These are phyloP conservation scores for Yamadazyma sp. DNA, from an alignment of 1,139 yeast species.

Conservation along the genomic window DNA sequence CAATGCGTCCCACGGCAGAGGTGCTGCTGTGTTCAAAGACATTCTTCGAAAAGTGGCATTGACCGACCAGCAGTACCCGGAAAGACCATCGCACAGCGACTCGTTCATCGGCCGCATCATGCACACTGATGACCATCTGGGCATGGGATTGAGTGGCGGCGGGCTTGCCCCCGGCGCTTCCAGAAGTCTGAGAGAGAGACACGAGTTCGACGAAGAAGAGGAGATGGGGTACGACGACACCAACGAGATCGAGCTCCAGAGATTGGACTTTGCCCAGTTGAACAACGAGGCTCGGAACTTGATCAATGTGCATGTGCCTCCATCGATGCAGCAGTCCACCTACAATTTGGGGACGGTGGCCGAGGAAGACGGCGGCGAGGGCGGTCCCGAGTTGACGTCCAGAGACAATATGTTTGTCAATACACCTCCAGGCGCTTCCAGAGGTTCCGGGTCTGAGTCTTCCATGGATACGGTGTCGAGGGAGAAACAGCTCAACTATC, in stretches of 20 bases:
- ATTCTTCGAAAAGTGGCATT: slow-evolving; percentile 39
- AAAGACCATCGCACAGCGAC: slow-evolving; percentile 27
- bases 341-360: slow-evolving; percentile 1
- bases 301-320: slow-evolving; percentile 39
- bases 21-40: slow-evolving; percentile 25
- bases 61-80: slow-evolving; percentile 31
- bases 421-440: background rate
- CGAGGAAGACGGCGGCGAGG: slow-evolving; percentile 1
- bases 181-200: slow-evolving; percentile 18
- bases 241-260: slow-evolving; percentile 32
- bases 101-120: slow-evolving; percentile 42
- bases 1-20: slow-evolving; percentile 9
- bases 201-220: slow-evolving; percentile 22
- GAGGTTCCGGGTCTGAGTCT: slow-evolving; percentile 4
- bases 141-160: slow-evolving; percentile 37
- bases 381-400: slow-evolving; percentile 13
- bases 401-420: slow-evolving; percentile 13
- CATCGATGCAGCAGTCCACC: slow-evolving; percentile 14
- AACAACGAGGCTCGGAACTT: slow-evolving; percentile 44
- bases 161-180: slow-evolving; percentile 47
- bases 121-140: slow-evolving; percentile 21
- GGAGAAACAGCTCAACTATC: slow-evolving; percentile 2
- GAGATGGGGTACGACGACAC: slow-evolving; percentile 21
- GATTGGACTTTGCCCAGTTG: slow-evolving; percentile 33
- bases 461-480: slow-evolving; percentile 3